Base-by-base conservation (phyloP, 2,329 filamentous ascomycete species). In the Calonectria pauciramosa region DNA sequence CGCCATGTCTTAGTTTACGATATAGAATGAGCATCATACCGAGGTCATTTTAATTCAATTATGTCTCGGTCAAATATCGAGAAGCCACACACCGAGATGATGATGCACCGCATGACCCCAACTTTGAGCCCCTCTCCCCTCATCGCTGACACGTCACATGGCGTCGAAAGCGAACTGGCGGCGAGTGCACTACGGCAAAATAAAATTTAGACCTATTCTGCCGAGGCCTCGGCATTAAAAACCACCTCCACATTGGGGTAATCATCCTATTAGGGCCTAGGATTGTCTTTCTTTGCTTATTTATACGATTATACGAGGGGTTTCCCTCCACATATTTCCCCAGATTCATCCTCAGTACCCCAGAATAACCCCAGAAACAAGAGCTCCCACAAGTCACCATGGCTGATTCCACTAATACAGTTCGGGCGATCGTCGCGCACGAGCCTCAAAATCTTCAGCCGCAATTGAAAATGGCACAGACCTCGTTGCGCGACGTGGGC, bases 201-300 rank as follows among this genome's bases (percentile, higher is more conserved):
- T 59, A 56, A 13, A n/a, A 34, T 34, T 56, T 13, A 28, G 26
- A 7, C 23, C 36, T 26, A 28, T 63, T 63, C 16, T 41, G 23
- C 56, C 56, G 56, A 63, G 26, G 56, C 56, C 56, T 28, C 23
- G 56, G 56, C 34, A 63, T 63, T 63, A 63, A 18, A 23, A n/a
- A 18, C 54, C 3, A 56, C 11, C 14, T 59, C 54, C 23, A 36
- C 32, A 59, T 23, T 34, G 10, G 34, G 34, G 34, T n/a, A 23
- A 28, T 63, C 56, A 8, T 26, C 26, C 5, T 28, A 1, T 16
- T 11, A n/a, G 56, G 36, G 34, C 23, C 16, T 3, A 28, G 14
- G 2, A 56, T 41, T 41, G 7, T 28, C 8, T 26, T 20, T 41
- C 13, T 20, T 13, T 11, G 34, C 30, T 41, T 28, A 63, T 36